Evolutionary conservation across 495 filamentous ascomycete genomes (phyloP), one percentile per base, ranked within the genome.

Genomic region (Patellaria atrata): DNA sequence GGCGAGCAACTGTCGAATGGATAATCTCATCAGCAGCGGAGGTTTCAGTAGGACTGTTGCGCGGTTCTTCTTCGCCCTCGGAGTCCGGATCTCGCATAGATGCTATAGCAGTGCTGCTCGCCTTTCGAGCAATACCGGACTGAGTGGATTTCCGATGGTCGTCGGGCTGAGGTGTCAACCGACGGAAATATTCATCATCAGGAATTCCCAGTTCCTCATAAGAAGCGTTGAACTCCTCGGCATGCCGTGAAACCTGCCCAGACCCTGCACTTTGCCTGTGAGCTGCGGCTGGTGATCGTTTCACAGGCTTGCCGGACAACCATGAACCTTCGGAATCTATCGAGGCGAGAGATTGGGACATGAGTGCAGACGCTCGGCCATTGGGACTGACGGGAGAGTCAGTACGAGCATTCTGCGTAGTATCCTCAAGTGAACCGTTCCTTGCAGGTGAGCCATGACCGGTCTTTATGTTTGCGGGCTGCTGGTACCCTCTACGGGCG

Each of bases 301-400:
- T 62, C 40, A 69, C 56, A 36, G 68, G 68, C 36, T 67, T 64
- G 8, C 85, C 83, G 2, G 82, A 83, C 42, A 94, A 77, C 85
- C 85, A 94, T 0, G 84, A 92, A 1, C 71, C 85, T 59, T 94
- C 85, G 0, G 81, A 87, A 48, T 91, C 85, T 38, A 94, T 75
- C 0, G 82, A 87, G 5, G 81, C 83, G 4, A 89, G 62, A 10
- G 82, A 89, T 54, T 75, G 71, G 13, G 77, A 77, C 25, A 81
- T 55, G 6, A 67, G 51, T 4, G 64, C 55, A 38, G 30, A 30
- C 15, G 38, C 23, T 22, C 44, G 44, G n/a, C 28, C 51, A 29
- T 35, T 41, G 27, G 47, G 51, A 23, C 45, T 52, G 35, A 57
- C 46, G 6, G 56, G 54, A 5, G 54, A 56, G 31, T 57, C 56